Base-by-base conservation (phyloP, 108 stramenopile species). In the Parietichytrium sp. region DNA sequence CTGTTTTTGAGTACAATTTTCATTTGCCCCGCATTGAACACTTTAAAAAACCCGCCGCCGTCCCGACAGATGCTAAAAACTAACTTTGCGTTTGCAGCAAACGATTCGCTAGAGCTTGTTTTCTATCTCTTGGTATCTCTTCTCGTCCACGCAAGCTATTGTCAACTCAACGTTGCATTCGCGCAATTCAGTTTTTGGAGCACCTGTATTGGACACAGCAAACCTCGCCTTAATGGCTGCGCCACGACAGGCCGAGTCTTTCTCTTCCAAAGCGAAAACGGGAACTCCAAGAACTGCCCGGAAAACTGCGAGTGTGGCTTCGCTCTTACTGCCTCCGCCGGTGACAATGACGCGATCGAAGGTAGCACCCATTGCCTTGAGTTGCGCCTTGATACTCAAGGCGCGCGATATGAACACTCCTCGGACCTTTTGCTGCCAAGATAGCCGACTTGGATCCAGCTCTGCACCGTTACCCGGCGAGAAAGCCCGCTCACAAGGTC, bases 181-280 rank as follows among this genome's bases (percentile, higher is more conserved):
- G n/a, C n/a, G n/a, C n/a, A n/a, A n/a, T n/a, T n/a, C n/a, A n/a
- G n/a, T n/a, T n/a, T n/a, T n/a, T n/a, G n/a, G n/a, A n/a, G n/a
- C n/a, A n/a, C n/a, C n/a, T n/a, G n/a, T n/a, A n/a, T n/a, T n/a
- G n/a, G n/a, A n/a, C n/a, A 27, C 61, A 27, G 61, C 33, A 72
- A 72, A 6, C 61, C 36, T 72, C 20, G 61, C 61, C 42, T 72
- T 72, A 25, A 72, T 33, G 13, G 61, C 61, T n/a, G 61, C 61
- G 13, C 61, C 61, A 25, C 61, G 61, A n/a, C 38, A 72, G 42
- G 61, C 61, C 10, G 20, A 16, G 61, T 72, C 61, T 7, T 10
- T 42, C 42, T 72, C 20, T 20, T 72, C 38, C 33, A 42, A 72
- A 42, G 15, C 25, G 13, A 25, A 36, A 8, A 72, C 61, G 2